Conservation (phyloP, 352 stramenopile genomes). For the Thraustochytrium striatum region DNA sequence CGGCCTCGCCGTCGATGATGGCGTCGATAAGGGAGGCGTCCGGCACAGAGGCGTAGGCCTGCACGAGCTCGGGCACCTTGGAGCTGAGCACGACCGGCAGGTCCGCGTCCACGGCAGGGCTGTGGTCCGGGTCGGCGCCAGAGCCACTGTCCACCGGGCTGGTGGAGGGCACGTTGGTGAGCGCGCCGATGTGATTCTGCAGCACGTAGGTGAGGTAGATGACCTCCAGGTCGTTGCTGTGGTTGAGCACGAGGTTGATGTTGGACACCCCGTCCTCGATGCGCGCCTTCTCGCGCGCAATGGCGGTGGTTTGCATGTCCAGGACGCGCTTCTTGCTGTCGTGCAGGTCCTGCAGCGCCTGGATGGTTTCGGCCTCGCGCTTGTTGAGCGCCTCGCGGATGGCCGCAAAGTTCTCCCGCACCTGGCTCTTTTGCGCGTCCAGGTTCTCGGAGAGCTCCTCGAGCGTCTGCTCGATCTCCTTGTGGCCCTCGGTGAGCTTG, state of each 20-base stretch:
- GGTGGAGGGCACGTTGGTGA: slow-evolving; percentile 37
- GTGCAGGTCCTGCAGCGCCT: slow-evolving; percentile 39
- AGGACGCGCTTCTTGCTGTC: slow-evolving; percentile 43
- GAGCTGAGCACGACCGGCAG: slow-evolving; percentile 26
- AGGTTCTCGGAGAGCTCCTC: slow-evolving; percentile 40
- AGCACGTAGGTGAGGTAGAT: slow-evolving; percentile 48
- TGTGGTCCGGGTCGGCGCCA: slow-evolving; percentile 23
- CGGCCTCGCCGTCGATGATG: slow-evolving; percentile 12
- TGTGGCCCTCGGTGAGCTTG: slow-evolving; percentile 24
- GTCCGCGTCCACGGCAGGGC: slow-evolving; percentile 26
- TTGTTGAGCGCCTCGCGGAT: slow-evolving; percentile 31
- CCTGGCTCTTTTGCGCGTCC: neutral
- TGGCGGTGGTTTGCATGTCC: neutral
- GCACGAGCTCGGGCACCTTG: slow-evolving; percentile 26
- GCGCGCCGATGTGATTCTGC: slow-evolving; percentile 23
- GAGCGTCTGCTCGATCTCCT: slow-evolving; percentile 18
- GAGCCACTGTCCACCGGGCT: neutral
- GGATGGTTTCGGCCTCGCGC: slow-evolving; percentile 36
- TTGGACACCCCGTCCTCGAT: slow-evolving; percentile 44
- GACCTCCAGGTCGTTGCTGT: slow-evolving; percentile 48
- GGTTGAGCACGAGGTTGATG: slow-evolving; percentile 46
- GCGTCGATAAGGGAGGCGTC: slow-evolving; percentile 22
- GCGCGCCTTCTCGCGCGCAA: slow-evolving; percentile 28
- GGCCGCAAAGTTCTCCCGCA: slow-evolving; percentile 37
- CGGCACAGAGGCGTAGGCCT: slow-evolving; percentile 37